Percentiles rank a stretch among this genome's conserved stretches.
These are phyloP conservation scores for Escovopsis weberi DNA, from an alignment of 2,329 filamentous ascomycete genomes.

Conservation along the genomic window DNA sequence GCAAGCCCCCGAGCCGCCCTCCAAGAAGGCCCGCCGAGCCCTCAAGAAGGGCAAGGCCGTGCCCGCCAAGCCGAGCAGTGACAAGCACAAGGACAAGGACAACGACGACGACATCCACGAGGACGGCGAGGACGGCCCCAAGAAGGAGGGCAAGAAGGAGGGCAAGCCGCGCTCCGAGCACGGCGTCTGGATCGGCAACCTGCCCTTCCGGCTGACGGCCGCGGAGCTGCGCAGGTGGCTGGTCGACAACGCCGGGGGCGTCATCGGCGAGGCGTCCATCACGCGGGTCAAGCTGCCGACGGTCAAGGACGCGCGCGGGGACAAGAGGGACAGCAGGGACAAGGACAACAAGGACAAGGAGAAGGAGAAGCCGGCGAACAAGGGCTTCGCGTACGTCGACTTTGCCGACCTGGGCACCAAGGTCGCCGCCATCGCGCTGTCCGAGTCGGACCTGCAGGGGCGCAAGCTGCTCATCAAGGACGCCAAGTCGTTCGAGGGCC, in stretches of 20 bases:
- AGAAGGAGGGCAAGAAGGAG: constrained; percentile 24
- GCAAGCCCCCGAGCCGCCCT: constrained; percentile 77
- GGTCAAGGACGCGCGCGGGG: constrained; percentile 29
- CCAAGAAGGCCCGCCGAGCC: constrained; percentile 80
- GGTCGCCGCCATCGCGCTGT: constrained; percentile 66
- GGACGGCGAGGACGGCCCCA: constrained; percentile 19
- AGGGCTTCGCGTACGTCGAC: constrained; percentile 93
- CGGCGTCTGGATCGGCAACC: constrained; percentile 91
- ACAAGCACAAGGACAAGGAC: constrained; percentile 17
- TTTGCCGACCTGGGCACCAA: constrained; percentile 59
- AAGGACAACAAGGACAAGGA: constrained; percentile 13
- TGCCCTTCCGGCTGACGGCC: constrained; percentile 69
- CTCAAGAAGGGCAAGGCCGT: constrained; percentile 69
- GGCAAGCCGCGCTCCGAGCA: constrained; percentile 53
- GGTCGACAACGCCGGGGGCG: constrained; percentile 52
- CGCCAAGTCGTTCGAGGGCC: constrained; percentile 77
- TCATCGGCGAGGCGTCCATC: constrained; percentile 54
- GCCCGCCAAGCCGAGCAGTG: constrained; percentile 25
- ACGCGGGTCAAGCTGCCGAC: constrained; percentile 72
- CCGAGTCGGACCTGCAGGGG: constrained; percentile 65
- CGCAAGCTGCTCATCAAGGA: constrained; percentile 88
- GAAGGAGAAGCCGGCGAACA: constrained; percentile 42
- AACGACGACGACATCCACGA: constrained; percentile 19
- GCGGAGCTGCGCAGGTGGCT: constrained; percentile 67
- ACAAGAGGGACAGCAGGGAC: constrained; percentile 4